A percentile compares a stretch with the other conserved stretches of the same genome.
Evolutionary conservation across 805 yeast species (phyloP).

Genomic region (Ogataea sp.): DNA sequence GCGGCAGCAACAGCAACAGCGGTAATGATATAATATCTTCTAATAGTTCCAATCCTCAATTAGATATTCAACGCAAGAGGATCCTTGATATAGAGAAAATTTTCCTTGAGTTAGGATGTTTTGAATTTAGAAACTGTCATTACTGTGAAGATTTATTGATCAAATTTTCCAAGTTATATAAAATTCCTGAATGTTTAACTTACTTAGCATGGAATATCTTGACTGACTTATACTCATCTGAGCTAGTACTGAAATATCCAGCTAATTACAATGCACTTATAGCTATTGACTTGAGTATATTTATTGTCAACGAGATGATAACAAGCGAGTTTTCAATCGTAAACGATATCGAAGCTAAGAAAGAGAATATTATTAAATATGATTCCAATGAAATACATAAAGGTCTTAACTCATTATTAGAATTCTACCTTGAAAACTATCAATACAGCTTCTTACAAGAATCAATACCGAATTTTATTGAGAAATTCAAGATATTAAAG

Average conservation of each 20-base stretch:
- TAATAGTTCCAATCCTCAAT: too few species aligned
- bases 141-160: slow-evolving; percentile 61
- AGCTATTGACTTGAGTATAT: slow-evolving; percentile 45
- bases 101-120: slow-evolving; percentile 67
- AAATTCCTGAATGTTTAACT: slow-evolving; percentile 38
- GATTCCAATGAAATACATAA: slow-evolving; percentile 1
- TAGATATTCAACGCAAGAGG: slow-evolving; percentile 50
- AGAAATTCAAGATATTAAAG: background rate
- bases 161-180: slow-evolving; percentile 45
- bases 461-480: slow-evolving; percentile 8
- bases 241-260: slow-evolving; percentile 59
- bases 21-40: too few species aligned
- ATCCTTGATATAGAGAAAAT: slow-evolving; percentile 59
- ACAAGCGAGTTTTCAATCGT: too few species aligned
- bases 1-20: too few species aligned
- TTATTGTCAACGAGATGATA: slow-evolving; percentile 18
- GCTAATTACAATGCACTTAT: slow-evolving; percentile 72
- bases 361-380: too few species aligned
- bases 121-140: slow-evolving; percentile 70
- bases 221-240: slow-evolving; percentile 67
- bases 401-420: slow-evolving; percentile 22
- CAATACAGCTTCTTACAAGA: slow-evolving; percentile 16
- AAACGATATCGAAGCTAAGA: too few species aligned
- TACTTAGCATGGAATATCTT: slow-evolving; percentile 65
- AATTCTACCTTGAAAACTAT: slow-evolving; percentile 23